Conservation (phyloP, 805 yeast species). For the Saccharomycopsis guyanensis region DNA sequence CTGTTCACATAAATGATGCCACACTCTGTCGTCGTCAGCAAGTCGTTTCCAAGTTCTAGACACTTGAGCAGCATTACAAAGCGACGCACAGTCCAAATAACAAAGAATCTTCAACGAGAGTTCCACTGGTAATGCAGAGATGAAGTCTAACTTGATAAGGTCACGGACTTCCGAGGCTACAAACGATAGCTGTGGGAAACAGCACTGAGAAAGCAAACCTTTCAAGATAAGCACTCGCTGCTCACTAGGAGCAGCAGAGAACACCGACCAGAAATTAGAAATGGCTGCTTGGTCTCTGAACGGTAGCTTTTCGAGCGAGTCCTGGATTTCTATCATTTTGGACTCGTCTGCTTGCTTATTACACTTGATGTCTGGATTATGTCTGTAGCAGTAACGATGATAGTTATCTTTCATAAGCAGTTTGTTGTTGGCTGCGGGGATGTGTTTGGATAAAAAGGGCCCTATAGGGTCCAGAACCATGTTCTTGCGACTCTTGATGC, state of each 20-base stretch:
- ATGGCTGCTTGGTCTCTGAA: conserved; percentile 70
- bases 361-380: conserved; percentile 80
- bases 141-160: conserved; percentile 81
- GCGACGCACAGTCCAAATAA: conserved; percentile 86
- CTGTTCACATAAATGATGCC: conserved; percentile 98
- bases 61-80: conserved; percentile 91
- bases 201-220: conserved; percentile 82
- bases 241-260: conserved; percentile 62
- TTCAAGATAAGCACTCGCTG: conserved; percentile 71
- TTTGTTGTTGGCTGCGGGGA: conserved; percentile 22
- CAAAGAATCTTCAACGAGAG: conserved; percentile 77
- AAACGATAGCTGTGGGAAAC: conserved; percentile 90
- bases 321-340: conserved; percentile 59
- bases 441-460: conserved; percentile 30
- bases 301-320: conserved; percentile 49
- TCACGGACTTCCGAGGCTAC: conserved; percentile 72
- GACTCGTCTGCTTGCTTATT: conserved; percentile 59
- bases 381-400: conserved; percentile 81
- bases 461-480: conserved; percentile 1
- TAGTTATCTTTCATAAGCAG: conserved; percentile 43
- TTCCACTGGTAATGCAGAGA: conserved; percentile 79
- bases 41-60: conserved; percentile 77
- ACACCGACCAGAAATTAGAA: conserved; percentile 76
- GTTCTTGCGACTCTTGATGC: not conserved
- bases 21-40: conserved; percentile 94